A percentile compares a stretch with the other conserved stretches of the same genome.
phyloP scores from a whole-genome alignment of 2,329 filamentous ascomycete species.

The Ceratocystis diversiconidia region DNA sequence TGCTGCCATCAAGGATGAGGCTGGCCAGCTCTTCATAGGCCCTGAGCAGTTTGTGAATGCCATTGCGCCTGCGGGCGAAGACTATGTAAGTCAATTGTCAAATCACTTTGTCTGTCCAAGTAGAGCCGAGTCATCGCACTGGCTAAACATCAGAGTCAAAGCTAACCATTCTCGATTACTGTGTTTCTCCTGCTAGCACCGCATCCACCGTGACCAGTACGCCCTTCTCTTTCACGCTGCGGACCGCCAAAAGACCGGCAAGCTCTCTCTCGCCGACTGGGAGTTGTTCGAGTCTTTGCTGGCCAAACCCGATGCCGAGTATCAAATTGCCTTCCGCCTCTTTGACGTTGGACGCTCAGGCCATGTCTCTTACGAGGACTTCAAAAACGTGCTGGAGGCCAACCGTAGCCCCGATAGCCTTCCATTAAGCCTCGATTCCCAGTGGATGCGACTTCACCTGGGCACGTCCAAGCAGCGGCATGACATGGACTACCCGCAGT shows the following conservation, averaged over 20 bases:
- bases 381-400: slow-evolving; percentile 69
- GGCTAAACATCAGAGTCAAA: neutral
- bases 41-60: slow-evolving; percentile 82
- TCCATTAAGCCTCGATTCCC: slow-evolving; percentile 92
- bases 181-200: slow-evolving; percentile 49
- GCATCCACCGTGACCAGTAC: slow-evolving; percentile 94
- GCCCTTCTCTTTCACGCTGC: slow-evolving; percentile 84
- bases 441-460: slow-evolving; percentile 92
- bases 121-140: neutral
- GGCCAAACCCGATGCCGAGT: slow-evolving; percentile 88
- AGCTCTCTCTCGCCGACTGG: slow-evolving; percentile 74
- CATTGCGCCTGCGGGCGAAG: slow-evolving; percentile 70
- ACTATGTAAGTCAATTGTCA: slow-evolving; percentile 57
- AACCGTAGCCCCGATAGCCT: slow-evolving; percentile 78
- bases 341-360: slow-evolving; percentile 81
- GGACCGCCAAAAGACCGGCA: slow-evolving; percentile 60
- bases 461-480: slow-evolving; percentile 78
- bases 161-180: neutral
- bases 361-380: slow-evolving; percentile 76
- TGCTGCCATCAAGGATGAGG: slow-evolving; percentile 60
- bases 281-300: slow-evolving; percentile 87
- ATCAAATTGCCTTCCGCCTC: slow-evolving; percentile 93
- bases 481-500: slow-evolving; percentile 87
- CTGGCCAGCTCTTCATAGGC: slow-evolving; percentile 66
- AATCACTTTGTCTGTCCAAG: neutral